Percentiles rank a stretch among this genome's conserved stretches.
These are phyloP conservation scores for Komagataella pseudopastoris DNA, from an alignment of 805 yeast species.

Conservation along the genomic window DNA sequence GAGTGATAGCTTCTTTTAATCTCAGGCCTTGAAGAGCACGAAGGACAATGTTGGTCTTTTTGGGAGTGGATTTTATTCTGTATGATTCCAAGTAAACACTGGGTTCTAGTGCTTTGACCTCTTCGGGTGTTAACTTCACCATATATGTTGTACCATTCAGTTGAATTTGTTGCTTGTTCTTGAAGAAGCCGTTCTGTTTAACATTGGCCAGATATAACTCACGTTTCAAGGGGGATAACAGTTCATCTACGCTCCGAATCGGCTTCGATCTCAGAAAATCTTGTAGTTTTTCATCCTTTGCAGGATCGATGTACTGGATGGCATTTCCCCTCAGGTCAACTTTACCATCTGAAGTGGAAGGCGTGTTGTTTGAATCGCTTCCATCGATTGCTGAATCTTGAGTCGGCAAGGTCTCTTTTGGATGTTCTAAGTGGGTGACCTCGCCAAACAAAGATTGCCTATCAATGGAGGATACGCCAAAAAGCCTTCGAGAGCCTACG, in stretches of 20 bases:
- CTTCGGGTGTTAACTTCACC: constrained; percentile 44
- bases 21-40: constrained; percentile 63
- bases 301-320: constrained; percentile 12
- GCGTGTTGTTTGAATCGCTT: background rate
- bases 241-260: constrained; percentile 36
- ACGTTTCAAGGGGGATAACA: constrained; percentile 60
- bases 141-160: constrained; percentile 34
- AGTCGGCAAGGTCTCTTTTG: background rate
- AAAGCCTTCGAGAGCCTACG: background rate
- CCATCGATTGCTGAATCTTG: background rate
- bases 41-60: constrained; percentile 72
- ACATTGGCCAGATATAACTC: constrained; percentile 52
- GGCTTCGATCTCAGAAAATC: constrained; percentile 38
- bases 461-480: background rate
- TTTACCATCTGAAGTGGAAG: background rate
- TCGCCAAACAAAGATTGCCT: background rate
- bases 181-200: constrained; percentile 51
- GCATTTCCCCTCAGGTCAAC: background rate
- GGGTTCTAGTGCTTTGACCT: constrained; percentile 76
- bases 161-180: constrained; percentile 39
- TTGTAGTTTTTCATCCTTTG: constrained; percentile 25
- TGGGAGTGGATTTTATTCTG: constrained; percentile 78
- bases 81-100: constrained; percentile 69
- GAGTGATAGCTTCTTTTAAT: constrained; percentile 74
- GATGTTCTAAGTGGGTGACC: background rate